Base-by-base conservation (phyloP, 345 rosid genomes). In the Odontarrhena argentea region DNA sequence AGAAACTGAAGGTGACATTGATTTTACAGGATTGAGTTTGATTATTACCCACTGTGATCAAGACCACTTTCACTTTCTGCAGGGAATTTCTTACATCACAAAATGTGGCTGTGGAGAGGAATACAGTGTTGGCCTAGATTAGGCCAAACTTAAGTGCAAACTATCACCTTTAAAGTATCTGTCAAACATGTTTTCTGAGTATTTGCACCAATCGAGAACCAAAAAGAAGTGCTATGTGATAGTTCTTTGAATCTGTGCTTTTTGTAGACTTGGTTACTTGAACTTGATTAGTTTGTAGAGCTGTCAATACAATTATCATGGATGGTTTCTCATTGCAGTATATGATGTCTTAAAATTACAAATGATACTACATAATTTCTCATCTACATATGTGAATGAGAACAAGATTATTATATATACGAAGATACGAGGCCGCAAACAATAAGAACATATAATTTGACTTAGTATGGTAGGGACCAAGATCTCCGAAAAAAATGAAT, bases 61-160 rank as follows among this genome's bases (percentile, higher is more conserved):
- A 26, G 70, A 63, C 38, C 70, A n/a, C 14, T 41, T 67, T 65
- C 74, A 48, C 59, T 55, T 60, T 37, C 42, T 46, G 41, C 83
- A 86, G 92, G 92, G 82, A 50, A 77, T 83, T 68, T 81, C 89
- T 52, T 78, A 75, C 57, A 67, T 65, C 51, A 60, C 84, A 54
- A 82, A 81, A 72, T 87, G 91, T 56, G 60, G 55, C 8, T 86
- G 92, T 60, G 89, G 86, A 67, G 57, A 74, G 59, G 84, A 82
- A 67, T 87, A 81, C 84, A 74, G 37, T 73, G 83, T 85, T 60
- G 35, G 77, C 54, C 38, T 60, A 18, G 7, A 1, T 37, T 73
- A 67, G 72, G 28, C 60, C 60, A 2, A 58, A 35, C 48, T 37
- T 5, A 15, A 12, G 3, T 36, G 5, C 18, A 6, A 51, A 49